Base-by-base conservation (phyloP, 2,329 filamentous ascomycete genomes). In the Epichloe aotearoae region DNA sequence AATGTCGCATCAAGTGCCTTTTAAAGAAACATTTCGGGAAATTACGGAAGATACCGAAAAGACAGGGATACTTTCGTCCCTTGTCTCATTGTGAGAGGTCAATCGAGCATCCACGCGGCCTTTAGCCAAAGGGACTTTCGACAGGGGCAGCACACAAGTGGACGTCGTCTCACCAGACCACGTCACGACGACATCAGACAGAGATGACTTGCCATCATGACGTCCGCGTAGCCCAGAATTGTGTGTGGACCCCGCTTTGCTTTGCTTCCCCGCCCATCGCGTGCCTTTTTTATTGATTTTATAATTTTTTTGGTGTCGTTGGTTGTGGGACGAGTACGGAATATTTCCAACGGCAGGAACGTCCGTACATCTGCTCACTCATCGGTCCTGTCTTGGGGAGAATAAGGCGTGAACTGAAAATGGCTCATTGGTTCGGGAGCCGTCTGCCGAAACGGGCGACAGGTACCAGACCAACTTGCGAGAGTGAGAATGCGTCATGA, bases 191-290 rank as follows among this genome's bases (percentile, higher is more conserved):
- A n/a, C 36, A 38, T n/a, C 36, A 14, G 14, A 26, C 23, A 26
- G 23, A 47, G 37, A 45, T 48, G 23, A 36, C 44, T 45, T 52
- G 41, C 52, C 52, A 50, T 50, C 47, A 48, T 46, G 50, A 52
- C 44, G 47, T 49, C 34, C 11, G 26, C 4, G 30, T 20, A 2
- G 30, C 23, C 46, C 37, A 20, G 37, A 46, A 53, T 33, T 15
- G 39, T 44, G 51, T 15, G 39, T 47, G 51, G 48, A 10, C 19
- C 26, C 20, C 17, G 23, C 3, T 23, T 12, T 15, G 20, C 3
- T 23, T 14, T 11, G 12, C 38, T 30, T 6, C 17, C 17, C 12
- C 26, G 39, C 26, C 14, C 4, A 33, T n/a, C 39, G 6, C 19
- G 17, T 47, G 26, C 26, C 7, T 26, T 2, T 26, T 26, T 8